Evolutionary conservation across 1,284 basidiomycete genomes (phyloP), one percentile per base, ranked within the genome.

Genomic region (Tilletia walkeri): DNA sequence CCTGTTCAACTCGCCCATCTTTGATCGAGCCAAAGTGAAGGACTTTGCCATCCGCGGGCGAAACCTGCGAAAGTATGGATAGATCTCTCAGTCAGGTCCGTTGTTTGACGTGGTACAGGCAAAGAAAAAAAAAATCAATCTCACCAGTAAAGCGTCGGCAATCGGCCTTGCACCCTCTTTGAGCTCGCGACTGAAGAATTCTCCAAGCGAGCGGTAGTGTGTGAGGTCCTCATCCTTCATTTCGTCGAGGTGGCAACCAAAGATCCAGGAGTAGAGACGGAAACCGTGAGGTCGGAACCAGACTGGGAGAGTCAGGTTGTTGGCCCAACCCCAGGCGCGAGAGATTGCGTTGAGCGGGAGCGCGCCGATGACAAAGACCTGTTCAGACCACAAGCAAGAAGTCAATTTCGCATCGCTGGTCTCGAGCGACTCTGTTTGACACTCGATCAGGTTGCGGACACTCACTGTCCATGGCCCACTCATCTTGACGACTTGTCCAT

Each of bases 401-500:
- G 24, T 65, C 61, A 65, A 41, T 45, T 14, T 45, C 45, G n/a
- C 9, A 39, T 65, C 61, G 36, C 24, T 65, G 36, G 36, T 18
- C 61, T 18, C 20, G 45, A 3, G 4, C 61, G 18, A 9, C 47
- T n/a, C 47, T 48, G 47, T 30, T 30, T 30, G 24, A 30, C 24
- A 30, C 24, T 30, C 1, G 24, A 30, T 30, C 24, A 30, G 24
- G 24, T 30, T 9, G 41, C 41, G 47, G 67, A 4, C 6, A 86
- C 90, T 77, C 80, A 93, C 94, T 86, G 96, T 93, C 95, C 95
- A 97, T 2, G 95, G 95, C 0, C 95, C 95, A 78, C 90, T 90
- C 18, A 94, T 87, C 72, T 88, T 89, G 70, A 96, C 77, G 10
- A 82, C 84, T 24, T 84, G 76, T 24, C 82, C 84, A 30, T 86